Evolutionary conservation across 176 grass and related monocot genomes (phyloP), one percentile per base, ranked within the genome.

Genomic region (Aechmea fasciata): DNA sequence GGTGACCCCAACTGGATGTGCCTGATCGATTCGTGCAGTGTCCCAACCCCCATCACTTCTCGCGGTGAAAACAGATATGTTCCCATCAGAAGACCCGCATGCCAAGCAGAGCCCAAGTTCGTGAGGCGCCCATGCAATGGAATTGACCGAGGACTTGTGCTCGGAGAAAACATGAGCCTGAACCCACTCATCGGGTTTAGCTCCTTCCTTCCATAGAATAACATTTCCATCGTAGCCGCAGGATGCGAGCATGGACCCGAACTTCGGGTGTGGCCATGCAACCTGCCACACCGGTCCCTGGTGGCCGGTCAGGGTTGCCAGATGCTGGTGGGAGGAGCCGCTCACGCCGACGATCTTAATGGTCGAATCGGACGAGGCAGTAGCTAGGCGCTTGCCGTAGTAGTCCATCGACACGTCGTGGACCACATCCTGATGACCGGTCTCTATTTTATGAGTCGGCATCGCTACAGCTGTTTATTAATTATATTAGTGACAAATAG

Each of bases 61-160:
- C 13, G 64, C 64, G 6, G 24, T 41, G 64, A 66, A 29, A 41
- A 66, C 64, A 9, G 64, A 66, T 9, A 66, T 66, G 64, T 66
- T 66, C 23, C 64, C 64, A 41, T 66, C 64, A 47, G 64, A 66
- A 5, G 64, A 66, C 20, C 64, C 64, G 2, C 64, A 66, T 3
- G 64, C 64, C 24, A 47, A 66, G 64, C 64, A 66, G 9, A 66
- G 64, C 11, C 64, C 64, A 14, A 66, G 18, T 12, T 67, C 65
- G 47, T 67, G 65, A 67, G 65, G 65, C 47, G 65, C 65, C 65
- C 65, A 67, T 3, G 65, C 65, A 67, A 67, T 67, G 28, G 65
- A 67, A 29, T 48, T 67, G 65, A 67, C 65, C 29, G 65, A 67
- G 12, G 65, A 67, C 25, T 67, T 67, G 24, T 66, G 64, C 64